Conservation (phyloP, 108 stramenopile species). For the Skeletonema grethae region DNA sequence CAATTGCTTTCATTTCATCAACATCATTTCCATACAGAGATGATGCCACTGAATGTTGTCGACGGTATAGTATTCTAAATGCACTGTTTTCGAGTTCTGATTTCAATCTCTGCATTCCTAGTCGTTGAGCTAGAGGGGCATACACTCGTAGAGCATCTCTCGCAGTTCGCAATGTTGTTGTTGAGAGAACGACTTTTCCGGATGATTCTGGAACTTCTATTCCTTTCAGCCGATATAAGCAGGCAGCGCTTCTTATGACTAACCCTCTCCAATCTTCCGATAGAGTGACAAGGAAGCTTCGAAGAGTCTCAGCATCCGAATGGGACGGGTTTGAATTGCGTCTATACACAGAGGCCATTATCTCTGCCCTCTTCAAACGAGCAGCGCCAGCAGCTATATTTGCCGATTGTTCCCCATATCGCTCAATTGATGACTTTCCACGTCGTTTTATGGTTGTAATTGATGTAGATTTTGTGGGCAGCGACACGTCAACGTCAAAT, state of each 20-base stretch:
- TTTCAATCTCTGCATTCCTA: conserved; percentile 78
- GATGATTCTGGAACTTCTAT: conserved; percentile 25
- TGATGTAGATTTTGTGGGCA: conserved; percentile 5
- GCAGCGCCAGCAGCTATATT: conserved; percentile 61
- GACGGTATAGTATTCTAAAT: conserved; percentile 75
- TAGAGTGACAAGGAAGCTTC: conserved; percentile 61
- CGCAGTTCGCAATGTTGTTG: conserved; percentile 39
- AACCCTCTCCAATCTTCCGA: conserved; percentile 80
- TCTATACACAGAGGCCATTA: conserved; percentile 45
- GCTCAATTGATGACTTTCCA: conserved; percentile 33
- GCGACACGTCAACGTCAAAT: conserved; percentile 6
- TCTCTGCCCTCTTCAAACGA: conserved; percentile 69
- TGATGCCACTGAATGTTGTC: conserved; percentile 69
- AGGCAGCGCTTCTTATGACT: conserved; percentile 74
- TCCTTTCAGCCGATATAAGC: conserved; percentile 74
- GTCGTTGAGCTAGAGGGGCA: conserved; percentile 64
- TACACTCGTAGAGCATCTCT: conserved; percentile 69
- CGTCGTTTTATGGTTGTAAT: neutral
- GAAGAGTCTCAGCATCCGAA: conserved; percentile 47
- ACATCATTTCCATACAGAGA: conserved; percentile 54
- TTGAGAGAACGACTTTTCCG: conserved; percentile 14
- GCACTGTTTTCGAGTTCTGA: conserved; percentile 67
- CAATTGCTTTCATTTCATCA: conserved; percentile 58
- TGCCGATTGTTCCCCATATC: conserved; percentile 40
- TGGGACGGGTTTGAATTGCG: conserved; percentile 5